Evolutionary conservation across 2,329 filamentous ascomycete genomes (phyloP), one percentile per base, ranked within the genome.

Genomic region (Clarireedia homoeocarpa): DNA sequence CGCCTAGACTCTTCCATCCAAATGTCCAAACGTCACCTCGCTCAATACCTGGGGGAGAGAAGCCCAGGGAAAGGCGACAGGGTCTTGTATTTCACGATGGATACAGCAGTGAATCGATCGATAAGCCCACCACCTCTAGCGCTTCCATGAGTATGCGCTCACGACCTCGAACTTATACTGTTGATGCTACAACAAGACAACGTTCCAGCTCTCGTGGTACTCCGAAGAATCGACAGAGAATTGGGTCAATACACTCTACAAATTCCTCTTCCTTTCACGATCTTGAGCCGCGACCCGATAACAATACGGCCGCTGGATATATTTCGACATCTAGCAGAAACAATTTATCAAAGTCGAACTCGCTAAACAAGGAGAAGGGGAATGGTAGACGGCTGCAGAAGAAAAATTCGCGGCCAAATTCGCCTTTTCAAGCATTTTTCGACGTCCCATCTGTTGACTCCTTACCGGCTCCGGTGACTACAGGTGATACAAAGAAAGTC

Each of bases 221-320:
- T 47, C 66, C 66, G 6, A 71, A 82, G 57, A 77, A 73, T 62
- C 79, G 86, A 51, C 81, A 84, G 63, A 79, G 86, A 51, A 81
- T 89, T 45, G 84, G 86, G 50, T 89, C 86, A 27, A 81, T 89
- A 63, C 84, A 86, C 63, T 85, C 84, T 38, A 77, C 82, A 6
- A 72, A 76, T 4, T 79, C 82, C 4, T 75, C 80, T 48, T 74
- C 76, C 50, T 75, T 78, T 49, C 71, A 76, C 57, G 77, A 81
- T 52, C 61, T 67, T 48, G 70, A 74, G 42, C 71, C 74, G 56
- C 75, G 72, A 54, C 62, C 58, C 36, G 63, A 66, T 53, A 67
- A 71, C 39, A 76, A 74, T 58, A 72, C 74, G 36, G 70, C 75
- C 4, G 68, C 73, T 59, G 62, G 44, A n/a, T 40, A 49, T 30